Evolutionary conservation across 169 alveolate species (phyloP).

Genomic region (Eimeria zaria): DNA sequence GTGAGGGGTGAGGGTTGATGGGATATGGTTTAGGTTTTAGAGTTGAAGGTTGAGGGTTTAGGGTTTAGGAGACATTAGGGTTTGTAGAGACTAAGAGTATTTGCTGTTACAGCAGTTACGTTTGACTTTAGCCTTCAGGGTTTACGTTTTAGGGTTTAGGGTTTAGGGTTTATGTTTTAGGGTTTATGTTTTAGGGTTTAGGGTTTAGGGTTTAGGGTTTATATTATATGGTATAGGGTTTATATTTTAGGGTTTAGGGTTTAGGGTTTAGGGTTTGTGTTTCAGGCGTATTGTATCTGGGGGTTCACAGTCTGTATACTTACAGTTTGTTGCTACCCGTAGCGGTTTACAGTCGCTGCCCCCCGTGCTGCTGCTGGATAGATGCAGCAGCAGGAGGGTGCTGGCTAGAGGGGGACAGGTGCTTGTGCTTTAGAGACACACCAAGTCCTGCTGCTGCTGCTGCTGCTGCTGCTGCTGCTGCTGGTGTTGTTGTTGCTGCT

Average conservation of each 20-base stretch:
- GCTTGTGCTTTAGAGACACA: constrained; percentile 22
- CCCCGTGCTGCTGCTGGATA: constrained; percentile 55
- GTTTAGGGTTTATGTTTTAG: too few relatives aligned
- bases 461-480: too few relatives aligned
- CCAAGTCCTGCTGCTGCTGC: too few relatives aligned
- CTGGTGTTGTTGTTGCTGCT: too few relatives aligned
- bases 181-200: neutral
- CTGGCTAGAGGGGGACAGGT: constrained; percentile 75
- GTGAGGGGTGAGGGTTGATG: neutral
- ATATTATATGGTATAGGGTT: too few relatives aligned
- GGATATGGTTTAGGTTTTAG: neutral
- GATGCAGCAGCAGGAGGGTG: constrained; percentile 29
- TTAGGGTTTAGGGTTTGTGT: constrained; percentile 22
- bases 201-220: neutral
- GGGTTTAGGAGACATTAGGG: neutral
- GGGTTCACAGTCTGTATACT: constrained; percentile 45
- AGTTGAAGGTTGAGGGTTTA: neutral
- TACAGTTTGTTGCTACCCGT: constrained; percentile 78
- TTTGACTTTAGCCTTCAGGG: neutral
- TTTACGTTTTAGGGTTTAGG: too few relatives aligned
- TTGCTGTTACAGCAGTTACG: neutral
- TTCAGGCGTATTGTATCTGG: neutral
- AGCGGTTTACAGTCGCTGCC: constrained; percentile 74
- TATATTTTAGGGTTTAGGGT: constrained; percentile 15
- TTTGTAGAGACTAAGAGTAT: neutral